Conservation (phyloP, 2,329 filamentous ascomycete genomes). For the Microthyrium microscopicum region DNA sequence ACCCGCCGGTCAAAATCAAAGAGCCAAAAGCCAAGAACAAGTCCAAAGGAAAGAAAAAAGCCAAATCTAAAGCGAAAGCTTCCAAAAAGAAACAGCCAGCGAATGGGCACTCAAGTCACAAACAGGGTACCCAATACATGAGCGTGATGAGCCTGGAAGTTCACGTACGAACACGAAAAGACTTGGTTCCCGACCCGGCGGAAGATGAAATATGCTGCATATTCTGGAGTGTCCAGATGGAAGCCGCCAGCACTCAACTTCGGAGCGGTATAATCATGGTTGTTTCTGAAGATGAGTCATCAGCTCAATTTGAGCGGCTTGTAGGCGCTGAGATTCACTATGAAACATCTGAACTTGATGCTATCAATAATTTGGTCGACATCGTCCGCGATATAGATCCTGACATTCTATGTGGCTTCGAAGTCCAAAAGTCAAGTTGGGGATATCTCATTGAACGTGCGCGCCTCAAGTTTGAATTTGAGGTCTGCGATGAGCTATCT, state of each 20-base stretch:
- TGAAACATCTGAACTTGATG: conserved; percentile 65
- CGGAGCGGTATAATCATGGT: conserved; percentile 60
- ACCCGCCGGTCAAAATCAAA: too few relatives aligned
- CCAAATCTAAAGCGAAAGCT: conserved; percentile 24
- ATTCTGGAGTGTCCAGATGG: conserved; percentile 78
- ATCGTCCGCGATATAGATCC: conserved; percentile 74
- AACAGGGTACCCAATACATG: conserved; percentile 86
- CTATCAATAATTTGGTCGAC: conserved; percentile 73
- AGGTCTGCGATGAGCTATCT: conserved; percentile 81
- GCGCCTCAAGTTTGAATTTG: conserved; percentile 68
- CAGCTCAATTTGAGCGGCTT: conserved; percentile 45
- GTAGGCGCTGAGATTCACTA: conserved; percentile 48
- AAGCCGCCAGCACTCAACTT: conserved; percentile 36
- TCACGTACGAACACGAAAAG: conserved; percentile 73
- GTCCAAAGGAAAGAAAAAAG: conserved; percentile 2
- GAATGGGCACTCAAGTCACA: conserved; percentile 66
- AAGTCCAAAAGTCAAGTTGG: conserved; percentile 88
- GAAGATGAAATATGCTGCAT: conserved; percentile 76
- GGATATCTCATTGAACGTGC: conserved; percentile 89
- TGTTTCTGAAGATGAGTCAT: conserved; percentile 43
- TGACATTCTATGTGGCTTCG: conserved; percentile 85
- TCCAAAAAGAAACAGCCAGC: conserved; percentile 81
- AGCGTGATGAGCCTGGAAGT: conserved; percentile 88
- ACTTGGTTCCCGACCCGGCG: conserved; percentile 72
- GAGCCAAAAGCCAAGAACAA: too few relatives aligned